Evolutionary conservation across 1,284 basidiomycete genomes (phyloP), one percentile per base, ranked within the genome.

Genomic region (Pyrrhoderma noxium): DNA sequence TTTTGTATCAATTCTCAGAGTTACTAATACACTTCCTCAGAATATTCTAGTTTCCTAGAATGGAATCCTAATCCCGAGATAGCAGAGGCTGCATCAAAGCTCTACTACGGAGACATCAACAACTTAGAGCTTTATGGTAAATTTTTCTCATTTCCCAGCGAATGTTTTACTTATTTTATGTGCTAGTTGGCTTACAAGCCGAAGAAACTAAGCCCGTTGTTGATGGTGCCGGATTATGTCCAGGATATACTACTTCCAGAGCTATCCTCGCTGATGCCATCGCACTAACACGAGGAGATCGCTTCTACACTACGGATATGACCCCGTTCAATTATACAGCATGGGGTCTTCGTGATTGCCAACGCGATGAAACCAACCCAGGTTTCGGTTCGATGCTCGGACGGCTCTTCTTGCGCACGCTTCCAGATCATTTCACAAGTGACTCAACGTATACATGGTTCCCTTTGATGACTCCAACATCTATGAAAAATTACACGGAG

Each of bases 241-340:
- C 88, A 55, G 85, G 83, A 8, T 92, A 88, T 66, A 93, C 92
- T 7, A 81, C 90, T 61, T 85, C 84, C 59, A 80, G 91, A 37
- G 91, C 89, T 13, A 94, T 94, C 60, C 78, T 94, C 36, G 80
- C 82, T 58, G 91, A 93, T 62, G 90, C 89, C n/a, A 86, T 89
- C 51, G 82, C 87, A 3, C 77, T 93, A 46, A 89, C 85, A 42
- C 83, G 90, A 52, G 82, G 88, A 23, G 89, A 93, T 60, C 76
- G 90, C 44, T 88, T 83, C 74, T 88, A 81, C 69, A 93, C 89
- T 0, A 72, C 82, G 34, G 90, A 93, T 63, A 87, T 80, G 63
- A 92, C 87, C 0, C 82, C 88, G 1, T 78, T 73, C 67, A 90
- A 90, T 62, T 64, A 92, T 62, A 93, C 90, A 1, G 69, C 82